These are phyloP conservation scores for Caloboletus firmus DNA, from an alignment of 1,284 basidiomycete genomes.

Conservation along the genomic window DNA sequence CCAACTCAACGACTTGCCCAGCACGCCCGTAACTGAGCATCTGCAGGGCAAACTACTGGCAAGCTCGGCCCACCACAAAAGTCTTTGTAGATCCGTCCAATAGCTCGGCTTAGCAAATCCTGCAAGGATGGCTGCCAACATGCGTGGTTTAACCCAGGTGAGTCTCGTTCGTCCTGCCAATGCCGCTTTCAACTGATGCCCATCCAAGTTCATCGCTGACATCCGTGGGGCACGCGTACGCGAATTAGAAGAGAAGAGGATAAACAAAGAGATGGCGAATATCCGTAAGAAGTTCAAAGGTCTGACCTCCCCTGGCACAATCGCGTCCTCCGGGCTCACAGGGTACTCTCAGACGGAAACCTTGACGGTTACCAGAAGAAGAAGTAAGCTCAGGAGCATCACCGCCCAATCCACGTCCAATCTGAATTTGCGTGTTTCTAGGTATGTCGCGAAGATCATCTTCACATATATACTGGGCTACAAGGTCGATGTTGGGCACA, in stretches of 20 bases:
- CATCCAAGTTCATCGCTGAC: slow-evolving; percentile 90
- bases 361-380: slow-evolving; percentile 99
- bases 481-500: slow-evolving; percentile 98
- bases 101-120: not conserved
- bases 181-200: slow-evolving; percentile 8
- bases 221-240: slow-evolving; percentile 89
- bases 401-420: slow-evolving; percentile 10
- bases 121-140: slow-evolving; percentile 74
- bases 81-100: not conserved
- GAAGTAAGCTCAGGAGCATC: slow-evolving; percentile 63
- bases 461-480: slow-evolving; percentile 99
- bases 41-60: not conserved
- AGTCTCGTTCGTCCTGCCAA: slow-evolving; percentile 21
- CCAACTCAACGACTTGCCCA: not conserved
- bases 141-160: slow-evolving; percentile 90
- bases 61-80: not conserved
- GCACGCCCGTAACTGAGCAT: not conserved
- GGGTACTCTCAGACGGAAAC: slow-evolving; percentile 73
- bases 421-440: slow-evolving; percentile 34
- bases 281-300: slow-evolving; percentile 99
- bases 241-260: slow-evolving; percentile 93
- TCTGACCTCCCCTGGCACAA: slow-evolving; percentile 31
- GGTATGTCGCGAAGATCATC: slow-evolving; percentile 94
- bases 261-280: slow-evolving; percentile 99
- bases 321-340: slow-evolving; percentile 2